Percentiles rank a stretch among this genome's conserved stretches.
Evolutionary conservation across 2,329 filamentous ascomycete species (phyloP).

Genomic region (Zasmidium cellare): DNA sequence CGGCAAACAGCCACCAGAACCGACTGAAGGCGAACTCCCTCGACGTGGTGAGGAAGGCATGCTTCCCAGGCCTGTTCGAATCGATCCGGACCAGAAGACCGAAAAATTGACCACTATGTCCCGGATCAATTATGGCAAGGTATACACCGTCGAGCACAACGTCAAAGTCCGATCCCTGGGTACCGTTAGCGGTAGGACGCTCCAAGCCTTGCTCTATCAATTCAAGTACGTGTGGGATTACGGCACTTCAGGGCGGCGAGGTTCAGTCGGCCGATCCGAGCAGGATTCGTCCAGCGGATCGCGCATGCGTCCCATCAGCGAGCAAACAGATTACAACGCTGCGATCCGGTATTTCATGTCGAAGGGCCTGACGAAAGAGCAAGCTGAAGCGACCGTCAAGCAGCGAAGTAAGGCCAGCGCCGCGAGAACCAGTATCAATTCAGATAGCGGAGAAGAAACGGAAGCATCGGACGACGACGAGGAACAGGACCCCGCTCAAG

Average conservation of each 20-base stretch:
- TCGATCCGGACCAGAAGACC: conserved; percentile 10
- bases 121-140: conserved; percentile 10
- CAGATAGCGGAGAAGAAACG: not conserved
- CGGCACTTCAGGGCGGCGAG: not conserved
- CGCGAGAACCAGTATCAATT: too few relatives aligned
- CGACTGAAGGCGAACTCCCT: not conserved
- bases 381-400: not conserved
- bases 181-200: conserved; percentile 5
- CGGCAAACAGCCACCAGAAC: not conserved
- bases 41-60: not conserved
- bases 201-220: not conserved
- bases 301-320: not conserved
- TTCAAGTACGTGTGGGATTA: not conserved
- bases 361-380: not conserved
- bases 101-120: conserved; percentile 7
- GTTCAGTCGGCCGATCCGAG: too few relatives aligned
- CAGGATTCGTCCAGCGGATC: not conserved
- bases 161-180: conserved; percentile 25
- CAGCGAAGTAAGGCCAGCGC: not conserved
- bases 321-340: not conserved
- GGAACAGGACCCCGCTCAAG: not conserved
- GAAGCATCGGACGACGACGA: not conserved
- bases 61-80: conserved; percentile 15
- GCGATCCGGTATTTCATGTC: not conserved
- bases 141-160: conserved; percentile 27